Evolutionary conservation across 169 alveolate species (phyloP).

Genomic region (Plasmodium knowlesi): DNA sequence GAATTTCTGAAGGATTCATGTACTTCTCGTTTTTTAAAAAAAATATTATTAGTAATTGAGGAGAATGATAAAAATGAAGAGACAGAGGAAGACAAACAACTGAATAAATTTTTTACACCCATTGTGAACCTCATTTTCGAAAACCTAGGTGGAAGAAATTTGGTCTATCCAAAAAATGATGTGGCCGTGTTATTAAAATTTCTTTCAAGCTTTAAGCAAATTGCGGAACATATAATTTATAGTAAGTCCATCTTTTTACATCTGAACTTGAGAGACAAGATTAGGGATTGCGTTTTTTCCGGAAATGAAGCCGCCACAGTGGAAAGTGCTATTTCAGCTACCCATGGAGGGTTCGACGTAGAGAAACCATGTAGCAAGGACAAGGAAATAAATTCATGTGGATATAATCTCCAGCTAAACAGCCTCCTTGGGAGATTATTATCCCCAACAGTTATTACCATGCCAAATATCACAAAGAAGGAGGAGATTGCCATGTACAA

Average conservation of each 20-base stretch:
- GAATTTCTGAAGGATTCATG: slow-evolving; percentile 61
- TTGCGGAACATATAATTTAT: slow-evolving; percentile 35
- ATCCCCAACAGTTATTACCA: slow-evolving; percentile 76
- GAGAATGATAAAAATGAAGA: slow-evolving; percentile 66
- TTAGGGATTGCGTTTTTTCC: neutral
- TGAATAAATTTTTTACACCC: slow-evolving; percentile 48
- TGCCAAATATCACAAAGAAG: slow-evolving; percentile 78
- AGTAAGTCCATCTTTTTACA: slow-evolving; percentile 44
- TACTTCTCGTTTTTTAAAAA: slow-evolving; percentile 60
- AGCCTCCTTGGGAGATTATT: slow-evolving; percentile 78
- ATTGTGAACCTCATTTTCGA: slow-evolving; percentile 39
- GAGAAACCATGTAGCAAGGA: slow-evolving; percentile 15
- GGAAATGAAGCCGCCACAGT: neutral
- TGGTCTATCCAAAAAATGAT: slow-evolving; percentile 68
- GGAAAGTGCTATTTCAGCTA: neutral
- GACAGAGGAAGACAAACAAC: slow-evolving; percentile 14
- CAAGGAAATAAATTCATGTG: slow-evolving; percentile 58
- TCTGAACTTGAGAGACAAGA: slow-evolving; percentile 30
- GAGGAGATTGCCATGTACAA: slow-evolving; percentile 76
- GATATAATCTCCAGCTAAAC: slow-evolving; percentile 70
- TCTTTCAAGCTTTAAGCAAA: slow-evolving; percentile 41
- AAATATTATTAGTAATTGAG: slow-evolving; percentile 12
- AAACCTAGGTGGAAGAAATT: slow-evolving; percentile 28
- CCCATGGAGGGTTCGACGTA: neutral
- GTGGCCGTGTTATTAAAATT: slow-evolving; percentile 54